Conservation (phyloP, 225 moss, liverwort and hornwort species). For the Asterella californica region DNA sequence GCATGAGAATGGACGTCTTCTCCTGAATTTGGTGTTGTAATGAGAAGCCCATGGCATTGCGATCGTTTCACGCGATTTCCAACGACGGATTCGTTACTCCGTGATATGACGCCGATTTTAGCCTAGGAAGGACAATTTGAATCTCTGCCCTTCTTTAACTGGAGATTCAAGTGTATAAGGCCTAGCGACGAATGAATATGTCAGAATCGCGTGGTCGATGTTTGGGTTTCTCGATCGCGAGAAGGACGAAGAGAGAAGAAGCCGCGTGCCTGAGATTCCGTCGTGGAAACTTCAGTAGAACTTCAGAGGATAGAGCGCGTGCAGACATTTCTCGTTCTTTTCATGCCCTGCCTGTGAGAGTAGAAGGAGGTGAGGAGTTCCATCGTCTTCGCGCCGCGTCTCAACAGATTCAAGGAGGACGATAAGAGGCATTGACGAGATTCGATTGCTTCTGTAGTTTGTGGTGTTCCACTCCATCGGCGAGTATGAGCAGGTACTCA, state of each 20-base stretch:
- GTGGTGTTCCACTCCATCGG: not conserved
- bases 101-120: no score
- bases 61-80: no score
- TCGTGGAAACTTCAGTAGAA: no score
- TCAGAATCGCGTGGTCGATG: no score
- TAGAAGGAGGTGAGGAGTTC: not conserved
- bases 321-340: no score
- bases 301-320: no score
- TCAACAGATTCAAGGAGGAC: not conserved
- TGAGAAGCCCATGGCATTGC: no score
- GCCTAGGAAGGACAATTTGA: no score
- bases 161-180: not conserved
- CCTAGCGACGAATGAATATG: not conserved
- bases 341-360: not conserved
- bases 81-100: no score
- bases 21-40: no score
- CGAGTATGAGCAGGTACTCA: constrained; percentile 3
- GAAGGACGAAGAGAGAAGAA: not conserved
- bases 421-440: not conserved
- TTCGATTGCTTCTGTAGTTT: not conserved
- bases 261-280: no score
- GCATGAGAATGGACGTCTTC: not conserved
- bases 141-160: no score
- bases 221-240: not conserved
- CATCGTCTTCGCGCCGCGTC: not conserved